Conservation (phyloP, 2,329 filamentous ascomycete genomes). For the Pseudogymnoascus sp. region DNA sequence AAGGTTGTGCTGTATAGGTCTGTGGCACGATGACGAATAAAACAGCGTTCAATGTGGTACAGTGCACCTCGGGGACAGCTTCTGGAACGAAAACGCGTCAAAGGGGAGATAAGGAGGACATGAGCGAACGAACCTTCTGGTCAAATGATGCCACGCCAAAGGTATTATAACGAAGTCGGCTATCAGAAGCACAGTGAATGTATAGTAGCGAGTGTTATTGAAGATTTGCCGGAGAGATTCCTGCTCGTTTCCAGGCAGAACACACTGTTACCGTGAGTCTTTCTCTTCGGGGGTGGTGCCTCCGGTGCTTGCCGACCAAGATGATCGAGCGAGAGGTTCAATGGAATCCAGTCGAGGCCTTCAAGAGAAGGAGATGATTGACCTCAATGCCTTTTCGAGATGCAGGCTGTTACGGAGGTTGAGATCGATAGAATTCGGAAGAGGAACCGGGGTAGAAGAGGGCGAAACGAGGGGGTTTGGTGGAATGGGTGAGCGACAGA, state of each 20-base stretch:
- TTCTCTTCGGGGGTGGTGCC: background rate
- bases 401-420: background rate
- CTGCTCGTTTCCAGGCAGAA: constrained; percentile 16
- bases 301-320: constrained; percentile 2
- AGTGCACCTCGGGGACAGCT: background rate
- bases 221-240: constrained; percentile 17
- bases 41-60: constrained; percentile 8
- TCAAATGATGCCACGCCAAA: constrained; percentile 7
- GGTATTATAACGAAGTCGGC: constrained; percentile 5
- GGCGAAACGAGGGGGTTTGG: background rate
- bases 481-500: constrained; percentile 6
- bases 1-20: background rate
- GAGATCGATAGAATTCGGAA: background rate
- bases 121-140: constrained; percentile 1
- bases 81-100: constrained; percentile 7
- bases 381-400: constrained; percentile 1
- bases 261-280: constrained; percentile 26
- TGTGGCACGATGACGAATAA: constrained; percentile 8
- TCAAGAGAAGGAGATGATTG: too few relatives aligned
- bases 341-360: constrained; percentile 8
- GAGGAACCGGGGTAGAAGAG: background rate
- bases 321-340: background rate
- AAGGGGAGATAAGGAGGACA: background rate
- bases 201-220: constrained; percentile 24
- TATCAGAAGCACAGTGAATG: constrained; percentile 7